These are phyloP conservation scores for Coriaria nepalensis DNA, from an alignment of 306 rosid species.

Conservation along the genomic window DNA sequence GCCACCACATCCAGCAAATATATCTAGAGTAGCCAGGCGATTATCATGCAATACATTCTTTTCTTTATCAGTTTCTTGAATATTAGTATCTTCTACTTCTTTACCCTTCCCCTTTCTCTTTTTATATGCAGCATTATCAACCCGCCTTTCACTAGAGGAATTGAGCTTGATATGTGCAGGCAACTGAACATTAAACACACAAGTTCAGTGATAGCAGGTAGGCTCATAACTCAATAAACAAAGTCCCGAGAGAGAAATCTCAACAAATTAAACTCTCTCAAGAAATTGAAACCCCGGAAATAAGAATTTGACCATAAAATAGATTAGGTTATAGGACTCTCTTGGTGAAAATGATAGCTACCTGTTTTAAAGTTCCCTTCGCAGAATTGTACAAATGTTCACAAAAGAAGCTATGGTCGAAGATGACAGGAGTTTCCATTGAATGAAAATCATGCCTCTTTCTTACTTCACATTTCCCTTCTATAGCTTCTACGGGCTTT, in stretches of 20 bases:
- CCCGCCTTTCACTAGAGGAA: conserved; percentile 34
- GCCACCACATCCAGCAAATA: conserved; percentile 98
- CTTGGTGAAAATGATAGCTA: no score
- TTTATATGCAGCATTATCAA: conserved; percentile 41
- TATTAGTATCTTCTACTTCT: conserved; percentile 55
- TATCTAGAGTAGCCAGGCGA: conserved; percentile 65
- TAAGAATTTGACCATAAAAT: no score
- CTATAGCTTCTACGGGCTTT: conserved; percentile 18
- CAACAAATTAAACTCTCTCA: no score
- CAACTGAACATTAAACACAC: conserved; percentile 35
- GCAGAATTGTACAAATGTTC: conserved; percentile 37
- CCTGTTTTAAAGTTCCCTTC: conserved; percentile 42
- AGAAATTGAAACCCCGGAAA: not conserved
- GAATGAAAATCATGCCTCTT: conserved; percentile 29
- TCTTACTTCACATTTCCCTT: conserved; percentile 42
- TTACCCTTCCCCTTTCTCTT: conserved; percentile 84
- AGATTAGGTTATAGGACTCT: no score
- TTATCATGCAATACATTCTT: conserved; percentile 23
- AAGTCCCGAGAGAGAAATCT: no score
- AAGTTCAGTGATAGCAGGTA: not conserved
- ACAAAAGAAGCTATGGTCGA: conserved; percentile 39
- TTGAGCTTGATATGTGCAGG: conserved; percentile 52
- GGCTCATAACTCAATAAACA: no score
- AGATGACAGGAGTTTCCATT: conserved; percentile 20
- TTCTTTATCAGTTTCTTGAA: conserved; percentile 35